phyloP scores from a whole-genome alignment of 148 eudicot genomes.

The Nyssa sinensis region DNA sequence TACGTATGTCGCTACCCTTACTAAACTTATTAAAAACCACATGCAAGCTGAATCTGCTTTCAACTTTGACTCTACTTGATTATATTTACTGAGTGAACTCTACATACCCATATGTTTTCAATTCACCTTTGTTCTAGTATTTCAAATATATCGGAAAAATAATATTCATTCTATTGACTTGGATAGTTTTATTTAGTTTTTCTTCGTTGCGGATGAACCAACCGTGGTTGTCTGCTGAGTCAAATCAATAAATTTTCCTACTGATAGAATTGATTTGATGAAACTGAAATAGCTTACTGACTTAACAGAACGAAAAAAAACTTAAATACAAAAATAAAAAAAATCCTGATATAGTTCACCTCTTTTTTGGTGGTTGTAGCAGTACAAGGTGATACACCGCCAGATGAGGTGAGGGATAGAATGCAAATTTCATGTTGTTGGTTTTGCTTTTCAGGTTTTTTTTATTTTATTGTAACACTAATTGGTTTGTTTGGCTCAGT shows the following conservation, averaged over 20 bases:
- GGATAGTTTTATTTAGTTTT: not conserved
- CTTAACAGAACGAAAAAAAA: too few species aligned
- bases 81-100: not conserved
- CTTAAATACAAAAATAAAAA: too few species aligned
- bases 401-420: conserved; percentile 14
- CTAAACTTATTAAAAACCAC: not conserved
- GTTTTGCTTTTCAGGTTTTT: not conserved
- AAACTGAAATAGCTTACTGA: not conserved
- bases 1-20: conserved; percentile 30
- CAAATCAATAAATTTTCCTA: not conserved
- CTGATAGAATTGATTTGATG: not conserved
- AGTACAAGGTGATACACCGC: not conserved
- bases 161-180: not conserved
- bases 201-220: not conserved
- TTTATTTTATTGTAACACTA: conserved; percentile 1
- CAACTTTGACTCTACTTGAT: not conserved
- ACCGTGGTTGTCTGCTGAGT: not conserved
- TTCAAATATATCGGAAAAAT: not conserved
- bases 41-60: not conserved
- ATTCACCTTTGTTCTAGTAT: not conserved
- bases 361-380: conserved; percentile 13
- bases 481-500: conserved; percentile 17
- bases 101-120: not conserved
- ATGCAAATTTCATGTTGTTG: not conserved
- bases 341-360: too few species aligned